phyloP scores from a whole-genome alignment of 2,329 filamentous ascomycete genomes.

The Phialemonium atrogriseum region DNA sequence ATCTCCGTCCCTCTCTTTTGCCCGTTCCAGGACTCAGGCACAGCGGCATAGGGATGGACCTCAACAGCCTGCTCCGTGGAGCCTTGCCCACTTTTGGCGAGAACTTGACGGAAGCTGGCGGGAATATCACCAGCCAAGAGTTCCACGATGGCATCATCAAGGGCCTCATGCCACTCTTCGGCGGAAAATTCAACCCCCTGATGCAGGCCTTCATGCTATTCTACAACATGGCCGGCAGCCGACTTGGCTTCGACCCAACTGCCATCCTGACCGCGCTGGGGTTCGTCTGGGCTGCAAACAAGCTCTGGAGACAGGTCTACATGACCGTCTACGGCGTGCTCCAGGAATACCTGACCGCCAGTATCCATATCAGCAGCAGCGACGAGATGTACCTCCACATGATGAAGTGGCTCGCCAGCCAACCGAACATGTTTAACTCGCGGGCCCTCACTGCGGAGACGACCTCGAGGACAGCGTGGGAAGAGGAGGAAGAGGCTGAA shows the following conservation, averaged over 20 bases:
- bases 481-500: constrained; percentile 41
- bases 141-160: constrained; percentile 26
- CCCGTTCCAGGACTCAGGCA: too few species aligned
- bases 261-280: constrained; percentile 35
- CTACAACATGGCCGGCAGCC: constrained; percentile 34
- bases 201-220: constrained; percentile 33
- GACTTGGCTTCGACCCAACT: constrained; percentile 41
- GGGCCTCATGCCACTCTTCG: constrained; percentile 35
- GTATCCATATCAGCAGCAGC: constrained; percentile 42
- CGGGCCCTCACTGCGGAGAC: constrained; percentile 49
- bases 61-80: constrained; percentile 13
- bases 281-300: constrained; percentile 37
- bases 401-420: constrained; percentile 48
- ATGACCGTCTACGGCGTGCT: constrained; percentile 22
- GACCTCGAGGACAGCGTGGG: constrained; percentile 45
- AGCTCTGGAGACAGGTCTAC: constrained; percentile 27
- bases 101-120: constrained; percentile 10
- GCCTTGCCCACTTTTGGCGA: constrained; percentile 13
- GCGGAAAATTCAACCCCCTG: constrained; percentile 30
- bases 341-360: constrained; percentile 38
- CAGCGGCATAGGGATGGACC: constrained; percentile 17
- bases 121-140: constrained; percentile 9
- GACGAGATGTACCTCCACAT: constrained; percentile 52
- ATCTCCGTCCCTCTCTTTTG: too few species aligned
- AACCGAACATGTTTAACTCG: constrained; percentile 42